Evolutionary conservation across 495 filamentous ascomycete species (phyloP), one percentile per base, ranked within the genome.

Genomic region (Penicillium malachiteum): DNA sequence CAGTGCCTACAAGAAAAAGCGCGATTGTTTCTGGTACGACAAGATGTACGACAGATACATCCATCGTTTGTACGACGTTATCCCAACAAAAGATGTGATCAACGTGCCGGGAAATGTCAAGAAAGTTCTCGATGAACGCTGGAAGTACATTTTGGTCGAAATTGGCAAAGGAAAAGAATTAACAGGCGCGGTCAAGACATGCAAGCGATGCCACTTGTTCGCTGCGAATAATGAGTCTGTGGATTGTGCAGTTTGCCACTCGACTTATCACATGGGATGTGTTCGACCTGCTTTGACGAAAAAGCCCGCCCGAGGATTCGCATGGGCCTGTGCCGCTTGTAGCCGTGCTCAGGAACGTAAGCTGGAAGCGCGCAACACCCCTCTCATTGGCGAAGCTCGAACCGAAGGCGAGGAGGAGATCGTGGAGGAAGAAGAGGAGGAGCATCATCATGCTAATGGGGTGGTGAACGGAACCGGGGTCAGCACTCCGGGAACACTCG

Each of bases 181-280:
- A 66, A 97, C 93, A 30, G 93, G 91, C 74, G 93, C 90, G 33
- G 92, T 96, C 58, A 99, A 99, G 73, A 85, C 87, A 41, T 99
- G 94, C 82, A 96, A 96, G 77, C 82, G 91, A 70, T 99, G 94
- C 70, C 77, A 71, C 50, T 81, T 83, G 46, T 99, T 93, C 73
- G 96, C 92, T 72, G 92, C 94, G 56, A 93, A 84, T 86, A 92
- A 87, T 64, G 90, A 97, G 70, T 97, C 94, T 26, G 94, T 99
- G 32, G 93, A 97, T 62, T 99, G 94, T 71, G 94, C 95, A 31
- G 89, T 96, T 50, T 99, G 94, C 71, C 82, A 84, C 60, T 85
- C 91, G 63, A 97, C 93, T 8, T 99, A 97, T 75, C 94, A 99
- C 74, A 97, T 99, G 94, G 89, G 89, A 66, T 99, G 94, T 67